phyloP scores from a whole-genome alignment of 805 yeast species.

The Sungouiella blattae region DNA sequence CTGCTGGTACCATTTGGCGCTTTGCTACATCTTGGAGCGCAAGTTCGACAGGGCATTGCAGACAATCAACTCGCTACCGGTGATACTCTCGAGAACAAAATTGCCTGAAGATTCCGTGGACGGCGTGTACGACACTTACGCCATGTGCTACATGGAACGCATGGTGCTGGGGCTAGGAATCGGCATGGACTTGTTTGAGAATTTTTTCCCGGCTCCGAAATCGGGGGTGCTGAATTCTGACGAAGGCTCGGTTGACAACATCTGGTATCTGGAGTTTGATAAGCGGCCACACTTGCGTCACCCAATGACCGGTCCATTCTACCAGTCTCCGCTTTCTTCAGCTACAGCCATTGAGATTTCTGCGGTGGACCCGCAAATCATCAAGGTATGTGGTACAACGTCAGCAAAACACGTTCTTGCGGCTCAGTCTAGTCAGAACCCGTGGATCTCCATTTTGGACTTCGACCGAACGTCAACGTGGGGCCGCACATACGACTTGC shows the following conservation, averaged over 20 bases:
- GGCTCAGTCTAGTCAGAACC: conserved; percentile 28
- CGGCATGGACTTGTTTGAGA: conserved; percentile 11
- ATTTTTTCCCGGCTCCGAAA: conserved; percentile 14
- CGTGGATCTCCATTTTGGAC: conserved; percentile 28
- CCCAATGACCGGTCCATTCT: conserved; percentile 34
- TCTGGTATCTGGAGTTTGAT: conserved; percentile 32
- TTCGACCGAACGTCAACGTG: conserved; percentile 34
- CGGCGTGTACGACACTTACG: conserved; percentile 10
- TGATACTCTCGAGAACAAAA: conserved; percentile 24
- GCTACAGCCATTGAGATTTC: conserved; percentile 32
- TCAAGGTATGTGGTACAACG: conserved; percentile 25
- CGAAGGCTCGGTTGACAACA: conserved; percentile 26
- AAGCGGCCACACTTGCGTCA: conserved; percentile 30
- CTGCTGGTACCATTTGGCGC: conserved; percentile 65
- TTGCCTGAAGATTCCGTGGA: conserved; percentile 5
- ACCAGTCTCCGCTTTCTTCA: conserved; percentile 33
- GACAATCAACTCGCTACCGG: conserved; percentile 73
- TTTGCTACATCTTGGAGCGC: conserved; percentile 53
- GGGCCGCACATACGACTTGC: conserved; percentile 56
- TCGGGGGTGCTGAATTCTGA: too few relatives aligned
- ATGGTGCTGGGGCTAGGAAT: conserved; percentile 4
- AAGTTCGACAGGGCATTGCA: conserved; percentile 60
- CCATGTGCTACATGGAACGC: conserved; percentile 8
- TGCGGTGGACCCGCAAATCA: conserved; percentile 30
- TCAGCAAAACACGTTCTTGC: conserved; percentile 26